Evolutionary conservation across 2,329 filamentous ascomycete species (phyloP).

Genomic region (Apiospora arundinis): DNA sequence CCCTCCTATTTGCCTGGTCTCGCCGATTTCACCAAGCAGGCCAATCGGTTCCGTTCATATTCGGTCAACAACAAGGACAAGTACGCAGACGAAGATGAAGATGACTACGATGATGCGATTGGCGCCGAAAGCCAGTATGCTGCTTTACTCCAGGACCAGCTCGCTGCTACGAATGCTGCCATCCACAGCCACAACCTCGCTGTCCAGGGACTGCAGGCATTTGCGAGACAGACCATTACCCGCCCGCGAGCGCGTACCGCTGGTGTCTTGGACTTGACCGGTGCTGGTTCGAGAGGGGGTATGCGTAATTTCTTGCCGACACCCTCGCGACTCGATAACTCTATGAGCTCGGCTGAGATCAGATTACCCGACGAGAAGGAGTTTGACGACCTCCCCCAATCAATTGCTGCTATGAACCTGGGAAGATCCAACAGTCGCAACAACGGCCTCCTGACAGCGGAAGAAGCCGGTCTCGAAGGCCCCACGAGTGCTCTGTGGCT

Average conservation of each 20-base stretch:
- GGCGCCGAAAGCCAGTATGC: constrained; percentile 64
- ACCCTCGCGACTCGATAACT: constrained; percentile 74
- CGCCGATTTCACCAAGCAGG: constrained; percentile 76
- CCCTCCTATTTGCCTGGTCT: constrained; percentile 77
- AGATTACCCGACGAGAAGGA: constrained; percentile 76
- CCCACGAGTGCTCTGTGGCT: constrained; percentile 96
- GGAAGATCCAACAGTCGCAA: constrained; percentile 69
- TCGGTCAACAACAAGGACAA: constrained; percentile 99
- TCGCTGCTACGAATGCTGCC: constrained; percentile 68
- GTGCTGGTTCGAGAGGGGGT: constrained; percentile 59
- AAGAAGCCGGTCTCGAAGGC: constrained; percentile 83
- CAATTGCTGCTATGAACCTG: constrained; percentile 81
- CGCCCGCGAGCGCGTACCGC: constrained; percentile 90
- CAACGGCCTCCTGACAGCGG: constrained; percentile 71
- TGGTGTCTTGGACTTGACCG: constrained; percentile 77
- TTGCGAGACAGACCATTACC: constrained; percentile 80
- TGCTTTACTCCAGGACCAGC: constrained; percentile 65
- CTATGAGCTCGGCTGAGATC: constrained; percentile 77
- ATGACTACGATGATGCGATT: constrained; percentile 69
- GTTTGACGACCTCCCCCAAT: constrained; percentile 80
- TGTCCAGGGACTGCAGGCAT: constrained; percentile 74
- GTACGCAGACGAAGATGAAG: constrained; percentile 88
- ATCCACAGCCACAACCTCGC: constrained; percentile 93
- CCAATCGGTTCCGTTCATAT: constrained; percentile 92
- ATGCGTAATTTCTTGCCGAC: constrained; percentile 78